Percentiles rank a stretch among this genome's conserved stretches.
Conservation (phyloP, 2,329 filamentous ascomycete species). For the Venturia effusa region DNA sequence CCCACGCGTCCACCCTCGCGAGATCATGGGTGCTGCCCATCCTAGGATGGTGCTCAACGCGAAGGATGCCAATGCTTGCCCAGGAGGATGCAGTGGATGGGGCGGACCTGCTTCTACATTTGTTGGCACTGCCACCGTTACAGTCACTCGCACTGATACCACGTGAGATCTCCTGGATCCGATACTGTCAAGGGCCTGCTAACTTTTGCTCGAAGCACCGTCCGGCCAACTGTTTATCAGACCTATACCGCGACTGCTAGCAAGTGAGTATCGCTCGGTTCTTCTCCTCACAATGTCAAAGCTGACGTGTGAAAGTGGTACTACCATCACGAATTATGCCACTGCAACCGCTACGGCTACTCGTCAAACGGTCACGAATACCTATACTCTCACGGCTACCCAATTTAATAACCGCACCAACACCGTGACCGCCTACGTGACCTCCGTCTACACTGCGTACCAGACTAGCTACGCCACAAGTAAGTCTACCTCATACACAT, state of each 20-base stretch:
- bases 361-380: not conserved
- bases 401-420: not conserved
- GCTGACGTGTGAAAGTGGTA: not conserved
- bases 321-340: no score
- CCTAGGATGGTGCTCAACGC: not conserved
- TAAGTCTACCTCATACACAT: not conserved
- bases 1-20: not conserved
- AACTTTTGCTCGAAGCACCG: not conserved
- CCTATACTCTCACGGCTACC: not conserved
- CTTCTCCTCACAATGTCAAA: not conserved
- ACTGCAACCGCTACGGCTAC: not conserved
- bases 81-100: not conserved
- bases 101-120: not conserved
- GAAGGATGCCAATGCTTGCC: not conserved
- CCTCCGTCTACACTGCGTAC: not conserved
- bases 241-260: not conserved
- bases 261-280: not conserved
- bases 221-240: not conserved
- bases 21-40: not conserved
- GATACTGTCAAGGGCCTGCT: not conserved
- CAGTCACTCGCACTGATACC: not conserved
- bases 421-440: not conserved
- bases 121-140: not conserved
- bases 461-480: not conserved
- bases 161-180: not conserved